Conservation (phyloP, 2,329 filamentous ascomycete genomes). For the Claviceps digitariae region DNA sequence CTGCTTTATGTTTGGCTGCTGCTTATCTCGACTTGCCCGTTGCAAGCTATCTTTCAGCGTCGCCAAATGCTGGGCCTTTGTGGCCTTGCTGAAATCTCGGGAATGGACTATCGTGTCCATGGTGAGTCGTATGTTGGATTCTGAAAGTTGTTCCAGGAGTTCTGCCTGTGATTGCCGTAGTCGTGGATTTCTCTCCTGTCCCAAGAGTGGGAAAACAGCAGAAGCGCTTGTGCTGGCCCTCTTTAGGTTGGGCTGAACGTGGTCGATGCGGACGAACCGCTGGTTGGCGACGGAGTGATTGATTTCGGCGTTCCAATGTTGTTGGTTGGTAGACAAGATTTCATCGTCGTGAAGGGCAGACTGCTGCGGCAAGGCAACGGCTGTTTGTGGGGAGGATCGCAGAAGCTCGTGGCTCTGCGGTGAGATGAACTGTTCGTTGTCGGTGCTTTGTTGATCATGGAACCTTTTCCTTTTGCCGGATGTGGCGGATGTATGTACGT, state of each 20-base stretch:
- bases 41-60: background rate
- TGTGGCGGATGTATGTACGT: background rate
- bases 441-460: background rate
- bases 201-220: background rate
- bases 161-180: background rate
- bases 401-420: background rate
- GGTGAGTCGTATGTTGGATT: conserved; percentile 1
- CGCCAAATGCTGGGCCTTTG: background rate
- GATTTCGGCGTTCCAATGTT: background rate
- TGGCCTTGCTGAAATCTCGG: background rate
- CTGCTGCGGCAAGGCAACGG: background rate
- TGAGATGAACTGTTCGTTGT: background rate
- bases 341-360: no score
- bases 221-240: background rate
- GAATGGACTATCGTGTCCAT: conserved; percentile 1
- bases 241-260: background rate
- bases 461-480: background rate
- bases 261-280: background rate
- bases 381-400: background rate
- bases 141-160: background rate
- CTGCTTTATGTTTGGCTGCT: background rate
- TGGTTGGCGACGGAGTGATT: background rate
- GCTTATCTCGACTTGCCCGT: background rate
- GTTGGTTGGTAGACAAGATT: background rate
- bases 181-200: background rate